A percentile compares a stretch with the other conserved stretches of the same genome.
phyloP scores from a whole-genome alignment of 352 stramenopile genomes.

The Phytophthora fragariae region DNA sequence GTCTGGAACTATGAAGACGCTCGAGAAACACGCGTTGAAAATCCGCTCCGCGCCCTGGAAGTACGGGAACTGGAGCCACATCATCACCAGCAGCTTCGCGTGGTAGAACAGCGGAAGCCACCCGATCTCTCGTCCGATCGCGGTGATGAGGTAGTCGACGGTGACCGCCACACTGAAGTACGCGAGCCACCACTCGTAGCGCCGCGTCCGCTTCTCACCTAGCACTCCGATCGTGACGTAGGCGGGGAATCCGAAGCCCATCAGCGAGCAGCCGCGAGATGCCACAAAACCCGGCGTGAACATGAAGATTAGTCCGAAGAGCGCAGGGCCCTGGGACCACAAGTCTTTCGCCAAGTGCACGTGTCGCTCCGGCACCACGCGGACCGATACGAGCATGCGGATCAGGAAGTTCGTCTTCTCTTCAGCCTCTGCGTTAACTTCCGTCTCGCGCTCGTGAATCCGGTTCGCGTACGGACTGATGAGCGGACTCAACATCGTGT shows the following conservation, averaged over 20 bases:
- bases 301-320: slow-evolving; percentile 83
- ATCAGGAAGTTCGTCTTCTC: slow-evolving; percentile 72
- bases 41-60: slow-evolving; percentile 86
- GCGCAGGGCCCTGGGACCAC: slow-evolving; percentile 80
- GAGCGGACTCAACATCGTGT: slow-evolving; percentile 68
- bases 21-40: slow-evolving; percentile 80
- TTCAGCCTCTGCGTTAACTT: slow-evolving; percentile 34
- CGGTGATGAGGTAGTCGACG: slow-evolving; percentile 74
- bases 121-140: slow-evolving; percentile 57
- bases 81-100: slow-evolving; percentile 80
- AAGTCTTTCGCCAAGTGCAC: slow-evolving; percentile 79
- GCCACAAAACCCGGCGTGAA: slow-evolving; percentile 89
- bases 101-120: slow-evolving; percentile 92
- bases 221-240: slow-evolving; percentile 85
- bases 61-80: slow-evolving; percentile 93
- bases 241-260: slow-evolving; percentile 87
- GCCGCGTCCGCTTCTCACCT: slow-evolving; percentile 73
- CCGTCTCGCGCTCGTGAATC: slow-evolving; percentile 49
- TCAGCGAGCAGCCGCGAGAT: slow-evolving; percentile 68
- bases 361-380: slow-evolving; percentile 70
- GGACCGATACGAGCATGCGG: slow-evolving; percentile 68
- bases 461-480: slow-evolving; percentile 82
- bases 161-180: slow-evolving; percentile 83
- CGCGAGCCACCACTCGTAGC: slow-evolving; percentile 90
- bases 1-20: slow-evolving; percentile 71